Conservation (phyloP, 2,329 filamentous ascomycete species). For the Zymoseptoria passerinii region DNA sequence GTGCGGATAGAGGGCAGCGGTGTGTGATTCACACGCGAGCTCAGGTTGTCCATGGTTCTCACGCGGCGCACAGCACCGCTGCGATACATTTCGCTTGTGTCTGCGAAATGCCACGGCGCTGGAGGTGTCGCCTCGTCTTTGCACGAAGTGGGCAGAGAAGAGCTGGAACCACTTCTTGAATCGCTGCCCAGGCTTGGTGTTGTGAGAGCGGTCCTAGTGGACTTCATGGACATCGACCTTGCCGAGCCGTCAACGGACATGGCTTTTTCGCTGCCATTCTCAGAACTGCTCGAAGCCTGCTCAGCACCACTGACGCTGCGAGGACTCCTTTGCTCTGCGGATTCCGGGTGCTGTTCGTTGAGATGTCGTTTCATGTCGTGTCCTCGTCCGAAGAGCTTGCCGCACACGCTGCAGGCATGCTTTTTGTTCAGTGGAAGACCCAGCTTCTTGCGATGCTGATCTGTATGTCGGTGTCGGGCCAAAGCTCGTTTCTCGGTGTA, state of each 20-base stretch:
- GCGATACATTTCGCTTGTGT: not conserved
- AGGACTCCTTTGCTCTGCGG: not conserved
- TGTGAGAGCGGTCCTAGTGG: not conserved
- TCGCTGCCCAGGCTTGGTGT: not conserved
- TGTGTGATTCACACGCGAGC: not conserved
- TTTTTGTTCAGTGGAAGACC: slow-evolving; percentile 19
- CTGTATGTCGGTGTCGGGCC: slow-evolving; percentile 21
- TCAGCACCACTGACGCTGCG: slow-evolving; percentile 5
- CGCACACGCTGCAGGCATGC: slow-evolving; percentile 18
- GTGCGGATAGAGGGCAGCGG: not conserved
- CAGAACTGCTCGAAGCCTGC: slow-evolving; percentile 1
- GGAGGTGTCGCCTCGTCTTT: not conserved
- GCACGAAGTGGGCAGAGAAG: not conserved
- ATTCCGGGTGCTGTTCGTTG: slow-evolving; percentile 18
- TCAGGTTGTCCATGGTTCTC: not conserved
- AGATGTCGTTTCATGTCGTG: slow-evolving; percentile 22
- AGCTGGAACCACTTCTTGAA: not conserved
- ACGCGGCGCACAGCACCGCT: slow-evolving; percentile 1
- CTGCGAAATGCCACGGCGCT: not conserved
- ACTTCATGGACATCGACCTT: slow-evolving; percentile 4
- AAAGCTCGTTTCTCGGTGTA: slow-evolving; percentile 23
- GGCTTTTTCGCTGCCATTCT: slow-evolving; percentile 3
- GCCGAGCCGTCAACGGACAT: slow-evolving; percentile 4
- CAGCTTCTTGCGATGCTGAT: slow-evolving; percentile 18
- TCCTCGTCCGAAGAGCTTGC: slow-evolving; percentile 19